Evolutionary conservation across 108 stramenopile genomes (phyloP).

Genomic region (Epipyxis sp.): DNA sequence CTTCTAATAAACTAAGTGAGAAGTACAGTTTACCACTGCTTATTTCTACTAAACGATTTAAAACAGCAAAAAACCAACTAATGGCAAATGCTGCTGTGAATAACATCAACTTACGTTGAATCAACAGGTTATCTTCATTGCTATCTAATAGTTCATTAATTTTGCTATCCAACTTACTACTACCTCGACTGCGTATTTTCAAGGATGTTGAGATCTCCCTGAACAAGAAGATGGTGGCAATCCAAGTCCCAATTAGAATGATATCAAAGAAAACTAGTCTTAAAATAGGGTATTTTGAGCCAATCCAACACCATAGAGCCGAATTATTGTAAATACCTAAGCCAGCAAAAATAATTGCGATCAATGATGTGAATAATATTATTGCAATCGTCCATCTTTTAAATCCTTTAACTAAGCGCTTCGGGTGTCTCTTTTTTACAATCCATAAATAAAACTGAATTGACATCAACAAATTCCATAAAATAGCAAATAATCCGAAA

Average conservation of each 20-base stretch:
- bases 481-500: not conserved
- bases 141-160: slow-evolving; percentile 1
- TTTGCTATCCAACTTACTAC: not conserved
- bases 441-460: slow-evolving; percentile 17
- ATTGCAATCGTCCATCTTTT: not conserved
- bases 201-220: not conserved
- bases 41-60: slow-evolving; percentile 25
- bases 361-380: not conserved
- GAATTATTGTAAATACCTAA: not conserved
- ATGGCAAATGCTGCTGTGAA: not conserved
- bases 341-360: slow-evolving; percentile 6
- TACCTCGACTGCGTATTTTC: not conserved
- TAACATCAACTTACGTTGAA: slow-evolving; percentile 10
- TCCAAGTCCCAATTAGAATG: slow-evolving; percentile 14
- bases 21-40: not conserved
- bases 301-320: slow-evolving; percentile 36
- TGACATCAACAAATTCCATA: slow-evolving; percentile 19
- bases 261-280: slow-evolving; percentile 5
- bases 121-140: not conserved
- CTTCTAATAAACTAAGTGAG: not conserved
- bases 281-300: not conserved
- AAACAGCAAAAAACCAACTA: slow-evolving; percentile 26
- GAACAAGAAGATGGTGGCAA: not conserved
- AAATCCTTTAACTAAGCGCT: not conserved
- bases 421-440: not conserved